Base-by-base conservation (phyloP, 2,329 filamentous ascomycete species). In the Trichoderma sp. region DNA sequence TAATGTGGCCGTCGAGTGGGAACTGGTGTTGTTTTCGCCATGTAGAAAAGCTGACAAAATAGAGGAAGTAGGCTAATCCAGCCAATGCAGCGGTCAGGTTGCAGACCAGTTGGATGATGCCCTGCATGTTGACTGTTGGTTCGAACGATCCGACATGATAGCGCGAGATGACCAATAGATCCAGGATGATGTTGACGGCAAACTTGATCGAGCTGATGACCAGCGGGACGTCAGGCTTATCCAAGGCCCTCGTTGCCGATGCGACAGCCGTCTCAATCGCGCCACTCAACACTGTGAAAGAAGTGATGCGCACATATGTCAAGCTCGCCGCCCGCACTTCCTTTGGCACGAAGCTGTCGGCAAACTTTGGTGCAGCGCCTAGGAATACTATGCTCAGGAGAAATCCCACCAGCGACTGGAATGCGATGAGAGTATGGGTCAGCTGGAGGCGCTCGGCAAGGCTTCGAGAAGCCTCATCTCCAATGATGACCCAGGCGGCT, bases 191-290 rank as follows among this genome's bases (percentile, higher is more conserved):
- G 71, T 92, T 92, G 69, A 90, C 75, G 0, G 80, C 78, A 64
- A 92, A 90, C 70, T 90, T 90, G 61, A 84, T 80, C 0, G 82
- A 84, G 74, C 85, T 91, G 70, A 92, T 89, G 1, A 90, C 73
- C 0, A 92, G 78, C 0, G 89, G 89, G 0, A 92, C 87, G 72
- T 92, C 89, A 0, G 90, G 90, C 60, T 86, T 84, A 74, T 92
- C 90, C 1, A 93, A 77, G 0, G 90, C 88, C 52, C 90, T 80
- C 0, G 89, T 91, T 0, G 84, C 84, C 1, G 84, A 81, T 0
- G 85, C 82, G 0, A 92, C 86, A 0, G 89, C 86, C 0, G 84
- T 85, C 74, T 92, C 87, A 4, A 92, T 76, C 0, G 89, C 84
- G 0, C 86, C 87, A 61, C 84, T 86, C 0, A 92, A 77, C 0